These are phyloP conservation scores for Erigeron philadelphicus DNA, from an alignment of 140 eudicot genomes.

Conservation along the genomic window DNA sequence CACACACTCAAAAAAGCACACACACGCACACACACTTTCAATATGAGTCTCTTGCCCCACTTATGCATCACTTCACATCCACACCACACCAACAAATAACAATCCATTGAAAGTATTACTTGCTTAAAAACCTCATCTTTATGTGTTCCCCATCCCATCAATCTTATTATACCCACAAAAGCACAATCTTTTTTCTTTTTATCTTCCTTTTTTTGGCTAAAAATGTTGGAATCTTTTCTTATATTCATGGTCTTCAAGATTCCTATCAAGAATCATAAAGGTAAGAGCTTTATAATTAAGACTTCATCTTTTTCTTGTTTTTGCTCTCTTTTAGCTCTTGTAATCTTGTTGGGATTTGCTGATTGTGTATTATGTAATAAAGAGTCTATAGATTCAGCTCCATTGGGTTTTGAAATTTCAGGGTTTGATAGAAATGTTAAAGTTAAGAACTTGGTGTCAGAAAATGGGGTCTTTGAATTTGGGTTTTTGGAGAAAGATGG, in stretches of 20 bases:
- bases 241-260: conserved; percentile 2
- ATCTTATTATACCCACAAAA: conserved; percentile 19
- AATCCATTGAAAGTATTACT: conserved; percentile 18
- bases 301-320: conserved; percentile 13
- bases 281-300: conserved; percentile 37
- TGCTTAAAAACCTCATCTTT: conserved; percentile 29
- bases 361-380: conserved; percentile 43
- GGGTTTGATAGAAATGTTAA: conserved; percentile 29
- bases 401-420: conserved; percentile 52
- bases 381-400: conserved; percentile 36
- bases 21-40: conserved; percentile 26
- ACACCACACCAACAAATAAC: conserved; percentile 46
- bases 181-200: conserved; percentile 4
- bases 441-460: conserved; percentile 46
- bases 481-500: conserved; percentile 56
- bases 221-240: conserved; percentile 43
- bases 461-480: conserved; percentile 61
- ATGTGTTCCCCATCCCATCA: conserved; percentile 30
- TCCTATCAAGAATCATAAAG: conserved; percentile 37
- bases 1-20: conserved; percentile 5
- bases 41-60: conserved; percentile 32
- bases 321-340: conserved; percentile 26
- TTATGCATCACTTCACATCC: conserved; percentile 26
- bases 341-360: conserved; percentile 34
- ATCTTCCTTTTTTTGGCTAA: conserved; percentile 27